Conservation (phyloP, 2,329 filamentous ascomycete species). For the Stachybotrys chlorohalonatus region DNA sequence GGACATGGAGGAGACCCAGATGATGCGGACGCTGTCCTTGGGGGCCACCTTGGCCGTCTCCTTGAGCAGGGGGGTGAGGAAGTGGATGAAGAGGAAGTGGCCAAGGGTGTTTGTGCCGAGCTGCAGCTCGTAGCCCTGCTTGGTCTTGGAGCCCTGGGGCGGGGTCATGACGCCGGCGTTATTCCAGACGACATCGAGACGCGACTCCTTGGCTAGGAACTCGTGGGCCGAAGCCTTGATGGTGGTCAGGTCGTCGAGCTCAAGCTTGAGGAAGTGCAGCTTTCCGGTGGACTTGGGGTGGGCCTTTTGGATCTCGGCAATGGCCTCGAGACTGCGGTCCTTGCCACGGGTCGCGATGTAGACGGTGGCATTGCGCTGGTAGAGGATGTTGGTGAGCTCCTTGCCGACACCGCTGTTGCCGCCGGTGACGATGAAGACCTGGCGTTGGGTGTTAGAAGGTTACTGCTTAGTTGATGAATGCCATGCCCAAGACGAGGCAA, state of each 20-base stretch:
- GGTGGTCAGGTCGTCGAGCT: constrained; percentile 25
- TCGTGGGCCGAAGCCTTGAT: constrained; percentile 15
- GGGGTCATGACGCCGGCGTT: constrained; percentile 33
- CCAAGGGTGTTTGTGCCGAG: constrained; percentile 33
- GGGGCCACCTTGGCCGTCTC: constrained; percentile 21
- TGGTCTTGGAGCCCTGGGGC: constrained; percentile 26
- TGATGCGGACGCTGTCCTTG: constrained; percentile 15
- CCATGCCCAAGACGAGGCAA: not conserved
- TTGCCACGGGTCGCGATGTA: constrained; percentile 34
- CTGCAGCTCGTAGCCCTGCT: constrained; percentile 30
- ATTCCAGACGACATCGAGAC: constrained; percentile 29
- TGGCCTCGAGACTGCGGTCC: not conserved
- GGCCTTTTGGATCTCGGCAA: not conserved
- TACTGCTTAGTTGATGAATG: not conserved
- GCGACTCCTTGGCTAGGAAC: constrained; percentile 13
- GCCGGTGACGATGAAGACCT: constrained; percentile 32
- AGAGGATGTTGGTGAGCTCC: constrained; percentile 38
- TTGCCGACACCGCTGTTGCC: constrained; percentile 24
- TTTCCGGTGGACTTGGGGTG: not conserved
- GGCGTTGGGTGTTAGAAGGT: no score
- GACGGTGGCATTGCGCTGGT: constrained; percentile 36
- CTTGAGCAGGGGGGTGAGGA: constrained; percentile 23
- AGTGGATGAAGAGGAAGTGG: constrained; percentile 28
- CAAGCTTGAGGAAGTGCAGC: not conserved
- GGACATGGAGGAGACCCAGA: constrained; percentile 21